A percentile compares a stretch with the other conserved stretches of the same genome.
Evolutionary conservation across 805 yeast species (phyloP).

Genomic region (Myxozyma neglecta): DNA sequence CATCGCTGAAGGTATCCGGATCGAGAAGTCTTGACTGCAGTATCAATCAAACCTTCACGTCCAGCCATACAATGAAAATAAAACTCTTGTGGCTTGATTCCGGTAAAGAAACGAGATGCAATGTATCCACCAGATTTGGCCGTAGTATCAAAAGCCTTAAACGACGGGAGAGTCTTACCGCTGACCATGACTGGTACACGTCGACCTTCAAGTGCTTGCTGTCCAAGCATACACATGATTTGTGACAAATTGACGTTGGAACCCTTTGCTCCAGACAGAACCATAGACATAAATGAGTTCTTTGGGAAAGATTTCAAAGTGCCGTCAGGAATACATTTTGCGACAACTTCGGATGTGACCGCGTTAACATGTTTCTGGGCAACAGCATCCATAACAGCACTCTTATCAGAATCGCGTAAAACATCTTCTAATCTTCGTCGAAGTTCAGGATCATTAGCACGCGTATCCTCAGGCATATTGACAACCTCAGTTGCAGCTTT

Average conservation of each 20-base stretch:
- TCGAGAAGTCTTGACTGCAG: conserved; percentile 97
- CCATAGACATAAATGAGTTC: conserved; percentile 99
- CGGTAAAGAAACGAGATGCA: conserved; percentile 95
- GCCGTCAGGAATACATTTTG: conserved; percentile 93
- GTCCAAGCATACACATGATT: conserved; percentile 98
- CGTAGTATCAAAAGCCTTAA: conserved; percentile 94
- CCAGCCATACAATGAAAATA: conserved; percentile 99
- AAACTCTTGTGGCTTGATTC: conserved; percentile 97
- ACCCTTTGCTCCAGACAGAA: conserved; percentile 98
- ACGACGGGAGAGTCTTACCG: conserved; percentile 95
- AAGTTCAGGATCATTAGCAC: conserved; percentile 69
- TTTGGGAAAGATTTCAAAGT: conserved; percentile 93
- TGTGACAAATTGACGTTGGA: conserved; percentile 98
- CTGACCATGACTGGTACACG: conserved; percentile 99
- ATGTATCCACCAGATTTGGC: conserved; percentile 99
- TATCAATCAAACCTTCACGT: conserved; percentile 99
- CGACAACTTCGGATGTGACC: conserved; percentile 91
- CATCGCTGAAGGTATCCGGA: conserved; percentile 99
- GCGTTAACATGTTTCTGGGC: conserved; percentile 89
- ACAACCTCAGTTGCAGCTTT: conserved; percentile 94
- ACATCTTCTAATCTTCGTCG: conserved; percentile 89
- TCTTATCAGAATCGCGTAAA: conserved; percentile 85
- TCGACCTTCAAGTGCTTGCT: conserved; percentile 98
- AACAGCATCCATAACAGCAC: conserved; percentile 92
- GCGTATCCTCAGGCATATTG: conserved; percentile 57